Evolutionary conservation across 176 grass and related monocot genomes (phyloP).

Genomic region (Cenchrus purpureus): DNA sequence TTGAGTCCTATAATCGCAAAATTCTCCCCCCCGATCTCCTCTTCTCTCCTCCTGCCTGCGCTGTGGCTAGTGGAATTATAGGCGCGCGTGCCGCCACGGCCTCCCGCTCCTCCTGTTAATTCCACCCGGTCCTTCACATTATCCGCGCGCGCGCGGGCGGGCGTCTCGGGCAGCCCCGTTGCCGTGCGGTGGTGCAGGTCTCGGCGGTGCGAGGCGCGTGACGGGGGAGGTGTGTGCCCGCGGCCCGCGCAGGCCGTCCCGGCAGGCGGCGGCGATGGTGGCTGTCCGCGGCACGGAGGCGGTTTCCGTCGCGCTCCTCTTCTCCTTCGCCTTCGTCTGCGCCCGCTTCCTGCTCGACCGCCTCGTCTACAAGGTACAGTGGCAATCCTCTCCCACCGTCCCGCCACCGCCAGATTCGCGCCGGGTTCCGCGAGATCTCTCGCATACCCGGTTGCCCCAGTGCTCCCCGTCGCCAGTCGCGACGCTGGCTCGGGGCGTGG

Average conservation of each 20-base stretch:
- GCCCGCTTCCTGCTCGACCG: slow-evolving; percentile 84
- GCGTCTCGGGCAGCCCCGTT: background rate
- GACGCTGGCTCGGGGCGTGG: background rate
- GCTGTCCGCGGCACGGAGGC: slow-evolving; percentile 40
- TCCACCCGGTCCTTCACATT: slow-evolving; percentile 38
- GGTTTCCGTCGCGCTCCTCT: slow-evolving; percentile 42
- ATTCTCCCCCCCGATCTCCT: too few species aligned
- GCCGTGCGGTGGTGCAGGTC: slow-evolving; percentile 16
- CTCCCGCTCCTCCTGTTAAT: slow-evolving; percentile 16
- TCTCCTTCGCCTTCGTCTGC: slow-evolving; percentile 73
- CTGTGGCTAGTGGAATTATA: slow-evolving; percentile 32
- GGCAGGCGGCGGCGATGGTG: background rate
- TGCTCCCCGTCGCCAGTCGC: background rate
- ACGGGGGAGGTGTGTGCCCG: background rate
- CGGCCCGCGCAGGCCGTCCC: background rate
- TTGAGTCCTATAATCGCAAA: too few species aligned
- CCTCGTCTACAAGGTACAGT: slow-evolving; percentile 76
- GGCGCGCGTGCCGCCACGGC: slow-evolving; percentile 39
- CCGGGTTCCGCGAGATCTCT: slow-evolving; percentile 50
- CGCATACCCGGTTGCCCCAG: background rate
- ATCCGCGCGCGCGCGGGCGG: slow-evolving; percentile 29
- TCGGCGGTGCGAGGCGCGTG: slow-evolving; percentile 21
- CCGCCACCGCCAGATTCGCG: slow-evolving; percentile 42
- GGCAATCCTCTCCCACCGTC: background rate
- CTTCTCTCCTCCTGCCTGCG: background rate